phyloP scores from a whole-genome alignment of 139 green algal species.

The Micromonas commoda region DNA sequence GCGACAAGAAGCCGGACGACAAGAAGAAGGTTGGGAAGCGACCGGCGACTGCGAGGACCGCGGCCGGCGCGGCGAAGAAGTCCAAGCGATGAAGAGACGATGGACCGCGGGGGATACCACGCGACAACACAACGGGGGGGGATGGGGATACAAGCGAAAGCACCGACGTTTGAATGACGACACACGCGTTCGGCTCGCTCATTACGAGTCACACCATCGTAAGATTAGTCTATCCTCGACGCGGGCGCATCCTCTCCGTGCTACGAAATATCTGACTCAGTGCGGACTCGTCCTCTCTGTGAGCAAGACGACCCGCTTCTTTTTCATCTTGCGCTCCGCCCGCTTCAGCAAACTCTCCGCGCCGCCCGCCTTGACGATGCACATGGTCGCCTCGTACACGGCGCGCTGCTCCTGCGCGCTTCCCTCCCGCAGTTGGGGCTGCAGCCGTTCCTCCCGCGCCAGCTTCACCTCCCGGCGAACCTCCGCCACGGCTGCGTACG shows the following conservation, averaged over 20 bases:
- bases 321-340: neutral
- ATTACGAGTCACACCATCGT: no score
- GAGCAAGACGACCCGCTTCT: neutral
- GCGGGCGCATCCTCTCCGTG: no score
- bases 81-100: neutral
- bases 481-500: neutral
- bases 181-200: no score
- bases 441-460: neutral
- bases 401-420: neutral
- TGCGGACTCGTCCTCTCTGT: no score
- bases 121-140: neutral
- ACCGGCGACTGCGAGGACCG: neutral
- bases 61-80: neutral
- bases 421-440: no score
- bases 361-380: neutral
- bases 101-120: neutral
- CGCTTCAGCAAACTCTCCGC: neutral
- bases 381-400: neutral
- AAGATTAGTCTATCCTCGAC: no score
- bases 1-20: neutral
- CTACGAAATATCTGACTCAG: no score
- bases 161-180: no score
- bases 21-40: constrained; percentile 12
- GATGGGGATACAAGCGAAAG: no score
- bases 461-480: neutral